phyloP scores from a whole-genome alignment of 345 rosid species.

The Hibiscus trionum region DNA sequence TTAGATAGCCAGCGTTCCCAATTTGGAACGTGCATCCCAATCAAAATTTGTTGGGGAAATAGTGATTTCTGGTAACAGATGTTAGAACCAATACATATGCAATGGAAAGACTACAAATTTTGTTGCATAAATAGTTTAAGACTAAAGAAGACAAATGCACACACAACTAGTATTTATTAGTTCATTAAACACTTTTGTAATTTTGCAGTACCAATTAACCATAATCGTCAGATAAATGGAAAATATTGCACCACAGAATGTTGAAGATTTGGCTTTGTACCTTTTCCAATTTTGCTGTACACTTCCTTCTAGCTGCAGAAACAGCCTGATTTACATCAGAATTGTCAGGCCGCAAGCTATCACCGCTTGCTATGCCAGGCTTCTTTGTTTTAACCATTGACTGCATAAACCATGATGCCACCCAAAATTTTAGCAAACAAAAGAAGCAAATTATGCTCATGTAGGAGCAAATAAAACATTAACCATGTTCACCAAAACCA shows the following conservation, averaged over 20 bases:
- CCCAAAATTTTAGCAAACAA: constrained; percentile 12
- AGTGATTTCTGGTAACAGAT: too few species aligned
- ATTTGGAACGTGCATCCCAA: too few species aligned
- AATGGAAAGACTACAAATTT: too few species aligned
- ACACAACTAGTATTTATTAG: background rate
- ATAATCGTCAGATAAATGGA: background rate
- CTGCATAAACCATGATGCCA: constrained; percentile 34
- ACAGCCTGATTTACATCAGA: constrained; percentile 34
- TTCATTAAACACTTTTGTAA: background rate
- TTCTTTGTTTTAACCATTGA: constrained; percentile 34
- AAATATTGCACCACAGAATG: constrained; percentile 4
- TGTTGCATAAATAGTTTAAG: too few species aligned
- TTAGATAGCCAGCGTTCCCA: too few species aligned
- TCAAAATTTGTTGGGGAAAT: too few species aligned
- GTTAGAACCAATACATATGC: too few species aligned
- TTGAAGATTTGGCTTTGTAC: constrained; percentile 21
- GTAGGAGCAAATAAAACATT: background rate
- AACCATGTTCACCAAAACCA: background rate
- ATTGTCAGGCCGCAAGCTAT: constrained; percentile 28
- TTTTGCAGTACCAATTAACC: background rate
- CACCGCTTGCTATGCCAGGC: constrained; percentile 25
- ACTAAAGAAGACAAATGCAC: too few species aligned
- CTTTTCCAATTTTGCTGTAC: constrained; percentile 53
- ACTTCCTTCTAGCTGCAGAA: constrained; percentile 41
- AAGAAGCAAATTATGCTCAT: background rate